Conservation (phyloP, 2,329 filamentous ascomycete species). For the Cladosporium sp. region DNA sequence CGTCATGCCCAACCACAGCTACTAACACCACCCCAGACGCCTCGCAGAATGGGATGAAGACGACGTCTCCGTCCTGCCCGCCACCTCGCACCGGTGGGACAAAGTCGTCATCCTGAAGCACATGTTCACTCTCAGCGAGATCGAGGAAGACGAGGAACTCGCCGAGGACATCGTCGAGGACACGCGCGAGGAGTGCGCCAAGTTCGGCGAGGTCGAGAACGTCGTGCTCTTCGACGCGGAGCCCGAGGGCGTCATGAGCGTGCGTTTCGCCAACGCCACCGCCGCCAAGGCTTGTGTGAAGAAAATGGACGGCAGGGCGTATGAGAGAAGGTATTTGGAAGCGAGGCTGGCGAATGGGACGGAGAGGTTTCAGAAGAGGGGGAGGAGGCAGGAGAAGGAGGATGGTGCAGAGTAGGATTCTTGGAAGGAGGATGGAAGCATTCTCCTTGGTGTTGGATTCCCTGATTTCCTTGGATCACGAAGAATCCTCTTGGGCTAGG, state of each 20-base stretch:
- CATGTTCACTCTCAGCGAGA: slow-evolving; percentile 85
- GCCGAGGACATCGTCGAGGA: slow-evolving; percentile 93
- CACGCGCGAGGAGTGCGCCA: slow-evolving; percentile 82
- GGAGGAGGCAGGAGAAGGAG: not conserved
- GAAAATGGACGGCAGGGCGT: slow-evolving; percentile 72
- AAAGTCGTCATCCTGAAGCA: slow-evolving; percentile 84
- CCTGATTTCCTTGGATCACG: no score
- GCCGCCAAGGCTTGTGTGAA: slow-evolving; percentile 67
- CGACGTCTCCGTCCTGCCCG: slow-evolving; percentile 59
- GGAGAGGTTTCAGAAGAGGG: slow-evolving; percentile 11
- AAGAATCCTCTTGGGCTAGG: no score
- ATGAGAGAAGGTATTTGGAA: slow-evolving; percentile 43
- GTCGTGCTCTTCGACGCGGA: slow-evolving; percentile 89
- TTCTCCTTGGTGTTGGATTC: no score
- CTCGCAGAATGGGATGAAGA: slow-evolving; percentile 94
- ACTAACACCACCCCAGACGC: slow-evolving; percentile 59
- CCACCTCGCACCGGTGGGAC: slow-evolving; percentile 59
- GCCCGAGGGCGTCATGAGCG: slow-evolving; percentile 74
- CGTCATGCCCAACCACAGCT: no score
- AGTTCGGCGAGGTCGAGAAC: slow-evolving; percentile 83
- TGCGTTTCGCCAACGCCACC: slow-evolving; percentile 71
- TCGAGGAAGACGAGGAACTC: slow-evolving; percentile 78
- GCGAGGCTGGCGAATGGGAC: slow-evolving; percentile 10
- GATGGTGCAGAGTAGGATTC: no score
- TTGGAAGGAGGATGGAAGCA: no score